Conservation (phyloP, 2,329 filamentous ascomycete genomes). For the Penicillium digitatum region DNA sequence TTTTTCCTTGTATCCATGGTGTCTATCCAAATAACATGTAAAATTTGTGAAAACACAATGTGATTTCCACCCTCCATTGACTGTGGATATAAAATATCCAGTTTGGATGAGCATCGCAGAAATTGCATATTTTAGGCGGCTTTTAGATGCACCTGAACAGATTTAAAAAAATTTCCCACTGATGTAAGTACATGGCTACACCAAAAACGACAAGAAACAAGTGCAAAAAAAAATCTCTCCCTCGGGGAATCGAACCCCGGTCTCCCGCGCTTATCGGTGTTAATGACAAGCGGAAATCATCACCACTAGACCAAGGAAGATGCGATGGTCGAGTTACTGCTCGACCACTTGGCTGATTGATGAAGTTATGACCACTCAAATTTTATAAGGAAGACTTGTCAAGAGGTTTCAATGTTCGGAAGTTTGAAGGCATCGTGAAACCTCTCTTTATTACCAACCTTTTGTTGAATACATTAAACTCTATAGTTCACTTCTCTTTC, state of each 20-base stretch:
- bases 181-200: too few relatives aligned
- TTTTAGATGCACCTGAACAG: too few relatives aligned
- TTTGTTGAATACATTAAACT: background rate
- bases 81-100: background rate
- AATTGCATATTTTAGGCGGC: too few relatives aligned
- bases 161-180: too few relatives aligned
- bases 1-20: background rate
- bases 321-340: conserved; percentile 18
- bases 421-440: background rate
- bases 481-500: too few relatives aligned
- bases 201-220: background rate
- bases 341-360: conserved; percentile 26
- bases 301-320: conserved; percentile 31
- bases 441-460: background rate
- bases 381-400: too few relatives aligned
- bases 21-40: background rate
- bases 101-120: too few relatives aligned
- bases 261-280: conserved; percentile 31
- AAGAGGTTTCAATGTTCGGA: too few relatives aligned
- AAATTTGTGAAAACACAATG: background rate
- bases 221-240: conserved; percentile 23
- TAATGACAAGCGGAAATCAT: conserved; percentile 31
- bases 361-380: too few relatives aligned
- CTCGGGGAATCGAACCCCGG: conserved; percentile 37
- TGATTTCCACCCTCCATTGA: background rate